Conservation (phyloP, 345 rosid genomes). For the Acer campestre region DNA sequence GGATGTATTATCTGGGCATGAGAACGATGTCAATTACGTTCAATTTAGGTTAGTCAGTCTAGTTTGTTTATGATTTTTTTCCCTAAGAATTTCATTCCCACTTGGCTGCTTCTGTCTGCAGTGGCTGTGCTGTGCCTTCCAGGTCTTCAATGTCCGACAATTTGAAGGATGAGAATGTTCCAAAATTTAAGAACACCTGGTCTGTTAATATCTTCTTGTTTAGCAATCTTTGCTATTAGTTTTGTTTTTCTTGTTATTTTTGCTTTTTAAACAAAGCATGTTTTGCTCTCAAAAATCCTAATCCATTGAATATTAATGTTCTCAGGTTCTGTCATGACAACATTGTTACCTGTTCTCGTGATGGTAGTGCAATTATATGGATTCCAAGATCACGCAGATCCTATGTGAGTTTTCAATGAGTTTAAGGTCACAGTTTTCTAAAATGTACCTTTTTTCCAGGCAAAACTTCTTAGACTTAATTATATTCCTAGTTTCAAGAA, state of each 20-base stretch:
- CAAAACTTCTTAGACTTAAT: slow-evolving; percentile 9
- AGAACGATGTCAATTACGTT: slow-evolving; percentile 96
- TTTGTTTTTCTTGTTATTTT: slow-evolving; percentile 14
- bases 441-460: slow-evolving; percentile 14
- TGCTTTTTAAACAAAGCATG: slow-evolving; percentile 8
- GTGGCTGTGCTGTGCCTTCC: slow-evolving; percentile 90
- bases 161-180: slow-evolving; percentile 82
- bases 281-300: slow-evolving; percentile 14
- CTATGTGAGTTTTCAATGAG: slow-evolving; percentile 56
- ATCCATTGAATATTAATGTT: slow-evolving; percentile 17
- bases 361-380: slow-evolving; percentile 99
- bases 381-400: slow-evolving; percentile 86
- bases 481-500: slow-evolving; percentile 2
- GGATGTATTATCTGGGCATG: slow-evolving; percentile 91
- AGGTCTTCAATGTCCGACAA: slow-evolving; percentile 70
- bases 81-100: slow-evolving; percentile 4
- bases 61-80: neutral
- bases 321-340: slow-evolving; percentile 93
- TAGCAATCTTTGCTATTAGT: slow-evolving; percentile 19
- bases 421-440: slow-evolving; percentile 6
- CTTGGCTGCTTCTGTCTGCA: slow-evolving; percentile 45
- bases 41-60: slow-evolving; percentile 75
- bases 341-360: slow-evolving; percentile 98
- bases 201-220: slow-evolving; percentile 29
- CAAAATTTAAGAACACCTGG: slow-evolving; percentile 94